Conservation (phyloP, 306 rosid genomes). For the Fragaria iinumae region DNA sequence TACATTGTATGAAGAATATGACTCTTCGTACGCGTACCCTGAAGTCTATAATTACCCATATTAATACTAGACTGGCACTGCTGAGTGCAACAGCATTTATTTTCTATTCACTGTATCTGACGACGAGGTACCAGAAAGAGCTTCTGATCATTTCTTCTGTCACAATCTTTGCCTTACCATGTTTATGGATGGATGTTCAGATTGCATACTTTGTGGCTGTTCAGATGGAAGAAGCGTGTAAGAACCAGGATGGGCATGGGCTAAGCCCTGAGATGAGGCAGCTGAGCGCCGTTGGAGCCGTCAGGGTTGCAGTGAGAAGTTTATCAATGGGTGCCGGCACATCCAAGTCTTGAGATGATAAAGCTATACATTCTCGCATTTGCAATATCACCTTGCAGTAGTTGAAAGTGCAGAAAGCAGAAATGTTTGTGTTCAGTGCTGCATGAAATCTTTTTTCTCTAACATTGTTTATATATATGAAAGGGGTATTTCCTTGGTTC, state of each 20-base stretch:
- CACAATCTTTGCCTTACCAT: conserved; percentile 10
- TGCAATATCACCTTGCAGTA: background rate
- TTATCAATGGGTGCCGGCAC: conserved; percentile 64
- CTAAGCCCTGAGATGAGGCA: conserved; percentile 73
- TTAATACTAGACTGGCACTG: background rate
- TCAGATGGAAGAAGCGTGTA: conserved; percentile 65
- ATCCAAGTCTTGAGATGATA: conserved; percentile 37
- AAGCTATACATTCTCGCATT: background rate
- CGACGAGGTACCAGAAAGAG: background rate
- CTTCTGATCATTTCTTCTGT: background rate
- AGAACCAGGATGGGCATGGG: conserved; percentile 44
- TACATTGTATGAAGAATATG: background rate
- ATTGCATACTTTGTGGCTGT: conserved; percentile 85
- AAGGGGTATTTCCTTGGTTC: background rate
- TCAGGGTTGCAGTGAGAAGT: conserved; percentile 83
- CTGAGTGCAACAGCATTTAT: background rate
- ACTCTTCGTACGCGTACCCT: background rate
- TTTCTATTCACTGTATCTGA: background rate
- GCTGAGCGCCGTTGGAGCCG: conserved; percentile 76
- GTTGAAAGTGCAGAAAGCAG: conserved; percentile 7
- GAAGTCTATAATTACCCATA: background rate
- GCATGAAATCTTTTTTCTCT: background rate
- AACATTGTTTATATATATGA: conserved; percentile 7
- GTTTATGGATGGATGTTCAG: conserved; percentile 45
- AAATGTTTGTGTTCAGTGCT: background rate